These are phyloP conservation scores for Fusarium ramigenum DNA, from an alignment of 2,329 filamentous ascomycete genomes.

Conservation along the genomic window DNA sequence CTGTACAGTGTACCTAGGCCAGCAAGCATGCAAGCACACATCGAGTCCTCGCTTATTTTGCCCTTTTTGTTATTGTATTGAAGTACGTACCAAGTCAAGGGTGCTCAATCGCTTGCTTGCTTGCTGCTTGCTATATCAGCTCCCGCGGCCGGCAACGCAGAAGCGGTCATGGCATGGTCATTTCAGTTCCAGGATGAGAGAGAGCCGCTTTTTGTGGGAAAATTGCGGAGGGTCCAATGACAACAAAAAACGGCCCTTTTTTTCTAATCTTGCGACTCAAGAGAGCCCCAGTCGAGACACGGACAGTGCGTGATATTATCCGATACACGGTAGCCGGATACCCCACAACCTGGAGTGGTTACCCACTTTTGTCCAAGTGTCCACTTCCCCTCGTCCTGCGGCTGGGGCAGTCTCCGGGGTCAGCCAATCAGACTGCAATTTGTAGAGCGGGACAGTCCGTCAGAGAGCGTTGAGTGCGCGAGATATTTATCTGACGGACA, in stretches of 20 bases:
- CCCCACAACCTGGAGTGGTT: slow-evolving; percentile 29
- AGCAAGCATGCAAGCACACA: neutral
- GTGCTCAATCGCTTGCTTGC: neutral
- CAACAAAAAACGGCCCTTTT: slow-evolving; percentile 3
- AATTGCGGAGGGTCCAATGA: slow-evolving; percentile 31
- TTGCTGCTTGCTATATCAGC: neutral
- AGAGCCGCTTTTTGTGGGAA: slow-evolving; percentile 29
- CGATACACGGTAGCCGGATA: slow-evolving; percentile 8
- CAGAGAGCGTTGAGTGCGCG: slow-evolving; percentile 25
- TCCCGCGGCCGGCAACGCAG: slow-evolving; percentile 35
- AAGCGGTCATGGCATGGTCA: slow-evolving; percentile 19
- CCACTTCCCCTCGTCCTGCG: slow-evolving; percentile 43
- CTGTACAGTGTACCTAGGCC: neutral
- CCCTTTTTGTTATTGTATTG: neutral
- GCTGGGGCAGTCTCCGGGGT: slow-evolving; percentile 35
- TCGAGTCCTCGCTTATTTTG: neutral
- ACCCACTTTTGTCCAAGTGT: neutral
- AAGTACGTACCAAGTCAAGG: neutral
- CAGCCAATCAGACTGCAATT: slow-evolving; percentile 8
- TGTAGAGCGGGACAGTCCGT: slow-evolving; percentile 25
- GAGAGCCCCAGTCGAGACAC: neutral
- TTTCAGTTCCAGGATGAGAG: slow-evolving; percentile 7
- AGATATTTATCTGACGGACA: slow-evolving; percentile 24
- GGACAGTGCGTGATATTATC: slow-evolving; percentile 4
- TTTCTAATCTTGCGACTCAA: slow-evolving; percentile 7